phyloP scores from a whole-genome alignment of 352 stramenopile species.

The Phytophthora tubulina region DNA sequence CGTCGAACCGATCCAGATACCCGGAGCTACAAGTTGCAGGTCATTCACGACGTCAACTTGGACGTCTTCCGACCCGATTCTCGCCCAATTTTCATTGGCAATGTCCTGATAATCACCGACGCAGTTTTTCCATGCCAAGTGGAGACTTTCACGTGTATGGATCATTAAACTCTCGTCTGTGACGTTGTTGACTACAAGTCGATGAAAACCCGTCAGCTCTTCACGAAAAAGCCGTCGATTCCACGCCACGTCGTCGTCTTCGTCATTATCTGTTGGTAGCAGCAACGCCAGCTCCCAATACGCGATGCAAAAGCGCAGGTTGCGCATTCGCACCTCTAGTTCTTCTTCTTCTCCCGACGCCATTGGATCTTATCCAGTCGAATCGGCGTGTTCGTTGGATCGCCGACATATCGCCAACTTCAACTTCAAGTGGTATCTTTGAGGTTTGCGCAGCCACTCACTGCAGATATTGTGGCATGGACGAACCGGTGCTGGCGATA shows the following conservation, averaged over 20 bases:
- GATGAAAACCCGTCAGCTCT: constrained; percentile 15
- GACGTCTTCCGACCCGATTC: constrained; percentile 16
- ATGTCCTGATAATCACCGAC: background rate
- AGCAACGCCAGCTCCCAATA: constrained; percentile 16
- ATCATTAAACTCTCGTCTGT: constrained; percentile 15
- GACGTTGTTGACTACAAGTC: constrained; percentile 16
- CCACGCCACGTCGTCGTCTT: constrained; percentile 4
- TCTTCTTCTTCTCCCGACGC: background rate
- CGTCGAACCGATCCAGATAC: constrained; percentile 47
- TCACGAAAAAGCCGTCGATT: constrained; percentile 15
- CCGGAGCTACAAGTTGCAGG: constrained; percentile 47
- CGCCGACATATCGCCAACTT: constrained; percentile 16
- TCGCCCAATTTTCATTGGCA: constrained; percentile 15
- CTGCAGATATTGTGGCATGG: constrained; percentile 53
- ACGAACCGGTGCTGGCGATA: constrained; percentile 45
- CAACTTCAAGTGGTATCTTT: constrained; percentile 26
- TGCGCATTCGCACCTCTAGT: constrained; percentile 13
- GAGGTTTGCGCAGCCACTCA: background rate
- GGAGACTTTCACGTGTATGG: constrained; percentile 27
- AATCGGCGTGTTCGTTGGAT: background rate
- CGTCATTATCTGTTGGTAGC: constrained; percentile 17
- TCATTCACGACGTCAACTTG: constrained; percentile 33
- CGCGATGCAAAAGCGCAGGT: constrained; percentile 29
- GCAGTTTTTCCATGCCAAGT: constrained; percentile 16
- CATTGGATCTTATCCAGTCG: background rate